A percentile compares a stretch with the other conserved stretches of the same genome.
These are phyloP conservation scores for Rhodamnia rubescens DNA, from an alignment of 345 rosid species.

Conservation along the genomic window DNA sequence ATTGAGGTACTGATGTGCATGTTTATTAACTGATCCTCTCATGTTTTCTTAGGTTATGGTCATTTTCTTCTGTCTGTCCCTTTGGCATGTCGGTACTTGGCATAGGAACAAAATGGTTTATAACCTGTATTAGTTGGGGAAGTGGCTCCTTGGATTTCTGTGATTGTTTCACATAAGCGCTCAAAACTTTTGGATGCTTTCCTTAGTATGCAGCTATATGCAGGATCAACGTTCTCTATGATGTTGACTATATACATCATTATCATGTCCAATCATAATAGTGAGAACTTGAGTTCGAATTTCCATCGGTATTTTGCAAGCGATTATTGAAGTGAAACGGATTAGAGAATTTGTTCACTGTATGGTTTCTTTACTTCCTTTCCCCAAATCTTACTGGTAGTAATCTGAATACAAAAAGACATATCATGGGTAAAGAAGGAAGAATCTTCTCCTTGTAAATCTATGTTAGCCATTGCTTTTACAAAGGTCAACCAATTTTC, in stretches of 20 bases:
- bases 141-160: not conserved
- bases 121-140: not conserved
- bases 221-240: not conserved
- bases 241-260: not conserved
- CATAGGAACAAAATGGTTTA: not conserved
- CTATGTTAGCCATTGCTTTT: not conserved
- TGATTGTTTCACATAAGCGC: not conserved
- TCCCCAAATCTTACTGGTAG: not conserved
- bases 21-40: not conserved
- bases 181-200: not conserved
- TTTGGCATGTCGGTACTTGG: not conserved
- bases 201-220: not conserved
- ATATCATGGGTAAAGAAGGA: not conserved
- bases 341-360: not conserved
- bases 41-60: not conserved
- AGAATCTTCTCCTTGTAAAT: not conserved
- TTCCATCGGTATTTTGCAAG: not conserved
- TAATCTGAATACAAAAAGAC: not conserved
- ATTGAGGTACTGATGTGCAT: slow-evolving; percentile 41
- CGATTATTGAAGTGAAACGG: not conserved
- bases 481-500: not conserved
- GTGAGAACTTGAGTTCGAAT: not conserved
- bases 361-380: not conserved
- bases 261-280: not conserved
- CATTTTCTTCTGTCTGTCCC: not conserved